phyloP scores from a whole-genome alignment of 2,329 filamentous ascomycete genomes.

The Plenodomus biglobosus region DNA sequence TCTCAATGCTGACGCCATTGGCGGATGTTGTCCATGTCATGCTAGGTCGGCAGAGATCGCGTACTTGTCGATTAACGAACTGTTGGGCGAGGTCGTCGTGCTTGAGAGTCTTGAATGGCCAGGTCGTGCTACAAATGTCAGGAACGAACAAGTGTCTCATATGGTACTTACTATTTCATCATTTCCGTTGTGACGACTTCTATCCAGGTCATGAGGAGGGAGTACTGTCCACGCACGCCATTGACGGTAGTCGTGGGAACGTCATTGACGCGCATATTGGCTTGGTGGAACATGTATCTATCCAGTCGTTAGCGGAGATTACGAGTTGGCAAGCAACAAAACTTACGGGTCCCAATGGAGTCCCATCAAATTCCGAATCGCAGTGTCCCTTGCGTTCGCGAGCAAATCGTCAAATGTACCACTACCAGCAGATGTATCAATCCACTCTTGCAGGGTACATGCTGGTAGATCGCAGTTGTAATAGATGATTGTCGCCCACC shows the following conservation, averaged over 20 bases:
- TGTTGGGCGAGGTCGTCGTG: slow-evolving; percentile 57
- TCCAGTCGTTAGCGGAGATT: slow-evolving; percentile 5
- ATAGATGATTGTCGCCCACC: slow-evolving; percentile 65
- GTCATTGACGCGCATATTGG: slow-evolving; percentile 58
- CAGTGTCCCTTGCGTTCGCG: slow-evolving; percentile 54
- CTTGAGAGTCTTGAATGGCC: slow-evolving; percentile 59
- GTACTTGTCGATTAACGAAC: slow-evolving; percentile 57
- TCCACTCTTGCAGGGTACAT: slow-evolving; percentile 63
- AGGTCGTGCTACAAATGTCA: slow-evolving; percentile 38
- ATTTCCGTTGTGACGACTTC: slow-evolving; percentile 59
- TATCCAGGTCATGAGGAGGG: slow-evolving; percentile 60
- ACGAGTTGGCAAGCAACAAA: neutral
- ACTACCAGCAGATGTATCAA: slow-evolving; percentile 58
- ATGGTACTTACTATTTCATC: slow-evolving; percentile 48
- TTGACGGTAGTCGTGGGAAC: slow-evolving; percentile 53
- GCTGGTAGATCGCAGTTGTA: slow-evolving; percentile 63
- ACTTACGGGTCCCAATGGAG: slow-evolving; percentile 55
- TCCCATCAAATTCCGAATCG: slow-evolving; percentile 59
- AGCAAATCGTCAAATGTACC: slow-evolving; percentile 58
- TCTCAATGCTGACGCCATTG: slow-evolving; percentile 50
- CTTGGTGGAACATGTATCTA: slow-evolving; percentile 66
- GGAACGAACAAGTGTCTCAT: neutral
- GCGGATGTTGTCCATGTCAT: slow-evolving; percentile 51
- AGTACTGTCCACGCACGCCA: slow-evolving; percentile 50
- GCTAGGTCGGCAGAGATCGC: slow-evolving; percentile 56